Evolutionary conservation across 495 filamentous ascomycete species (phyloP), one percentile per base, ranked within the genome.

Genomic region (Neurospora africana): DNA sequence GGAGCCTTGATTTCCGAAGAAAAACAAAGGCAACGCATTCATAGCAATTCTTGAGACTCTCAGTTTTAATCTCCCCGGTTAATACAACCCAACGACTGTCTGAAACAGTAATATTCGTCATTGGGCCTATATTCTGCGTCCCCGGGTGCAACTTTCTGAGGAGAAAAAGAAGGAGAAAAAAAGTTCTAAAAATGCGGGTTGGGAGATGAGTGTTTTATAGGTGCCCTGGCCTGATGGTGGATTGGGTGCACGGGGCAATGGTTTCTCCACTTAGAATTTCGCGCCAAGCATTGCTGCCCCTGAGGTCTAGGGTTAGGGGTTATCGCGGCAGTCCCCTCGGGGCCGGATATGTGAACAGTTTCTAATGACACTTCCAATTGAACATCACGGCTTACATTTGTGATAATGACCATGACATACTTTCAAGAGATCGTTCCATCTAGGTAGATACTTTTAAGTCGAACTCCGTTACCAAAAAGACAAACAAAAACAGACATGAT

Each of bases 31-130:
- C 13, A 72, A 30, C 37, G 73, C 81, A 65, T 65, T 81, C 81
- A 79, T 82, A 81, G 79, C 83, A 83, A 85, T 85, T 86, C 84
- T 86, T 86, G 78, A 75, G 83, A 84, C 76, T 44, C 78, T 75
- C 77, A 58, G 77, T 76, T 83, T 78, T 67, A 71, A 73, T 84
- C 81, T 84, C 71, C 82, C 84, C 83, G 82, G 82, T 78, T 83
- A 79, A 82, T 81, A 82, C 84, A 86, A 84, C 84, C 81, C 79
- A 36, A 76, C 81, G 81, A 65, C 53, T 65, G 53, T 65, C 74
- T 78, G 76, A 78, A 72, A 70, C 70, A 69, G 61, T 71, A 73
- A 71, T 71, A 75, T 65, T 71, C 35, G 37, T 69, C 82, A 80
- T 73, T 73, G 79, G 81, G 84, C 82, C 83, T 81, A 76, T 72